phyloP scores from a whole-genome alignment of 495 filamentous ascomycete species.

The Wilcoxina mikolae region DNA sequence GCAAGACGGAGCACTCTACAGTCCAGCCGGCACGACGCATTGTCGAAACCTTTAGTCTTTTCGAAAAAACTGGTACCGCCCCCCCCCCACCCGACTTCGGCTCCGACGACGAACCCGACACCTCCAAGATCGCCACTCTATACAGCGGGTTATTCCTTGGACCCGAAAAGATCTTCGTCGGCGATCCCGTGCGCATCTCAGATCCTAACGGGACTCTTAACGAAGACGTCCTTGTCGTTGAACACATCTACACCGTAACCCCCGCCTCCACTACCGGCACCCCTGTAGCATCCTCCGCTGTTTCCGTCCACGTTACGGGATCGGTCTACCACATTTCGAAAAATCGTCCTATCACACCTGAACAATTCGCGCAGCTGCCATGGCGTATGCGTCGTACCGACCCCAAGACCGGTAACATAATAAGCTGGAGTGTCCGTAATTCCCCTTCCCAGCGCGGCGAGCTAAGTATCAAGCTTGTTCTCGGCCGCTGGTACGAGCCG shows the following conservation, averaged over 20 bases:
- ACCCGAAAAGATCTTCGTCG: conserved; percentile 45
- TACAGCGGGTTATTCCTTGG: conserved; percentile 45
- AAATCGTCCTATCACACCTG: conserved; percentile 4
- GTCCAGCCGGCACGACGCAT: conserved; percentile 12
- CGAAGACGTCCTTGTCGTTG: conserved; percentile 23
- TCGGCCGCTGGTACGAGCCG: conserved; percentile 25
- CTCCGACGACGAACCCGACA: conserved; percentile 15
- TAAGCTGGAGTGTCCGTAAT: conserved; percentile 17
- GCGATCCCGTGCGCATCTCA: conserved; percentile 41
- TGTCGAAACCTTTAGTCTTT: conserved; percentile 40
- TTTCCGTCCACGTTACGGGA: not conserved
- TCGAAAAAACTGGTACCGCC: conserved; percentile 28
- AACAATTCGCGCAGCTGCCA: conserved; percentile 17
- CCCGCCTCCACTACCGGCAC: conserved; percentile 1
- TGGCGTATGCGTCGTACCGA: conserved; percentile 17
- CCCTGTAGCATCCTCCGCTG: conserved; percentile 12
- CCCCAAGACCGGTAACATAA: conserved; percentile 6
- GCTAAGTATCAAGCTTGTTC: conserved; percentile 10
- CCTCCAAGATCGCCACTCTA: not conserved
- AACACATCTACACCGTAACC: conserved; percentile 15
- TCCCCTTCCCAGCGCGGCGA: conserved; percentile 4
- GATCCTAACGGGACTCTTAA: conserved; percentile 8
- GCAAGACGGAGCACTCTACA: conserved; percentile 17
- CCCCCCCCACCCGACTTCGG: conserved; percentile 5
- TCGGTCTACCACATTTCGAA: conserved; percentile 11